Evolutionary conservation across 2,329 filamentous ascomycete genomes (phyloP), one percentile per base, ranked within the genome.

Genomic region (Endoconidiophora polonica): DNA sequence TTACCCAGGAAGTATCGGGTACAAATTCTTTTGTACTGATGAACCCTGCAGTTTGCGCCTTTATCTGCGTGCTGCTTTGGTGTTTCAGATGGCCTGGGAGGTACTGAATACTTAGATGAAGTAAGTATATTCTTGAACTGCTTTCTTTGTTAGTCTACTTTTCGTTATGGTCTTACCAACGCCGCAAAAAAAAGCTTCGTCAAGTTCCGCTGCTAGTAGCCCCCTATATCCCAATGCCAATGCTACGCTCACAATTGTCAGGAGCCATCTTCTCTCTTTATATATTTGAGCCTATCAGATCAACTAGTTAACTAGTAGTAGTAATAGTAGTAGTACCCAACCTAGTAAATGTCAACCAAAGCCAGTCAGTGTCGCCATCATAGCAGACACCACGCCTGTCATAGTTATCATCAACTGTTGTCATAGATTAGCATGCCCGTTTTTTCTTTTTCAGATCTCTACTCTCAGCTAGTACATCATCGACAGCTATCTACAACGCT

Each of bases 41-140:
- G 14, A 22, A 10, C 44, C 33, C 44, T 46, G 33, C 18, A n/a
- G 2, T 6, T 20, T 37, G 12, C 5, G 44, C 44, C 26, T n/a
- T 38, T 12, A 10, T 16, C 9, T 3, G 6, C 9, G 16, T 36
- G 10, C 18, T n/a, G 6, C 18, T 24, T 10, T 29, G 9, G 36
- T 36, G 44, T 46, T 46, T 46, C 44, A 46, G 44, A 46, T 46
- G 24, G 16, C 18, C 12, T n/a, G 12, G 24, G n/a, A 46, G 16
- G 44, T 46, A 46, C 12, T 4, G n/a, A 36, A 18, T 46, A 46
- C 44, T 46, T 39, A 4, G 16, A 29, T 29, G 6, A 29, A 29
- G 26, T 5, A 33, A 12, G 9, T 7, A 9, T 33, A 2, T 12
- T 33, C 12, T 33, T 33, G 9, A 12, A 7, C 12, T 33, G 7